phyloP scores from a whole-genome alignment of 768 basidiomycete genomes.

The Suillus subalutaceus region DNA sequence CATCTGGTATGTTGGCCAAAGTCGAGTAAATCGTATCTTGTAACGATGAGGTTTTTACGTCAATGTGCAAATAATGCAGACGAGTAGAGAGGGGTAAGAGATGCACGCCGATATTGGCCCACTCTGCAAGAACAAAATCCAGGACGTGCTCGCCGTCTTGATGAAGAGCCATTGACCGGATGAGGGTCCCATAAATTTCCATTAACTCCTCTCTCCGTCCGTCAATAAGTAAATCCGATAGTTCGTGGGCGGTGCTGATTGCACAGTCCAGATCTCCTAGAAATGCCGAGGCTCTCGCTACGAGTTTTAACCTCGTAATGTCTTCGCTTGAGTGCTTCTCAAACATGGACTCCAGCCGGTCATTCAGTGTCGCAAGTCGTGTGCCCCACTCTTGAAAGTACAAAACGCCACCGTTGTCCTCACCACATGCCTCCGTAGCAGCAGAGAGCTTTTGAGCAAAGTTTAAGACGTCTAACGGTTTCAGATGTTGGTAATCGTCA shows the following conservation, averaged over 20 bases:
- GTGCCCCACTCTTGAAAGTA: slow-evolving; percentile 38
- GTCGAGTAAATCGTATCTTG: slow-evolving; percentile 30
- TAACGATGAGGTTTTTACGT: slow-evolving; percentile 25
- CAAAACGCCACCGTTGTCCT: slow-evolving; percentile 21
- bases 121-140: slow-evolving; percentile 43
- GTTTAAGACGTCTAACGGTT: slow-evolving; percentile 25
- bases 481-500: neutral
- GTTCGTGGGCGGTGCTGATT: slow-evolving; percentile 27
- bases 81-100: neutral
- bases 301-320: slow-evolving; percentile 30
- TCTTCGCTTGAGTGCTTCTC: slow-evolving; percentile 21
- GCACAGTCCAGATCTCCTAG: slow-evolving; percentile 41
- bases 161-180: slow-evolving; percentile 39
- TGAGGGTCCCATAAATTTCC: slow-evolving; percentile 40
- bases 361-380: slow-evolving; percentile 39
- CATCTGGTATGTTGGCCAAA: slow-evolving; percentile 36
- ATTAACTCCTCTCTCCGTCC: slow-evolving; percentile 27
- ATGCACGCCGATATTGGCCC: slow-evolving; percentile 31
- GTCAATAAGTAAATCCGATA: slow-evolving; percentile 23
- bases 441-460: slow-evolving; percentile 30
- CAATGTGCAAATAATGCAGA: too few relatives aligned
- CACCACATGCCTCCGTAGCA: slow-evolving; percentile 17
- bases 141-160: slow-evolving; percentile 37
- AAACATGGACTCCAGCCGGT: slow-evolving; percentile 28
- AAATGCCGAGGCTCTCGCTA: slow-evolving; percentile 39